Base-by-base conservation (phyloP, 2,329 filamentous ascomycete genomes). In the Cylindrodendrum hubeiense region DNA sequence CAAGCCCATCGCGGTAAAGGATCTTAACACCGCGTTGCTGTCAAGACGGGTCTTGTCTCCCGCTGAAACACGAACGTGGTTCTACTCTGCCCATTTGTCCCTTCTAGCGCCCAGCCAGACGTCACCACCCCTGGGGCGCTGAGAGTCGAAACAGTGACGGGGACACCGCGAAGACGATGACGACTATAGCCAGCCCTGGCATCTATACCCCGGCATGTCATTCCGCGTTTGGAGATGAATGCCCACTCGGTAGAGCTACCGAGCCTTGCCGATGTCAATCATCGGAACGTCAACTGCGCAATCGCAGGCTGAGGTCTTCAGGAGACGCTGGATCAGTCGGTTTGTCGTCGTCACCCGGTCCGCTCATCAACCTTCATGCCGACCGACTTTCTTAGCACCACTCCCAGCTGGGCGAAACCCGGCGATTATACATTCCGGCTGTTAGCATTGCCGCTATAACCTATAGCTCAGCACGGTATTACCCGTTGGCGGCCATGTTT, bases 401-500 rank as follows among this genome's bases (percentile, higher is more conserved):
- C 37, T 17, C 37, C n/a, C 5, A 39, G 17, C 15, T n/a, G 37
- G 17, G 17, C 37, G 37, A 59, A 51, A 60, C 55, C 34, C 55
- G 44, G 43, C 15, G 15, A 47, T 33, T 34, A 22, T 50, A 19
- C 17, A 44, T 60, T 53, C 54, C 50, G 28, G 34, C 12, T 41
- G 50, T 47, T 60, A 51, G 43, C 50, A 59, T 57, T 26, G 26
- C 17, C 15, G 15, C 41, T 54, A 55, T 55, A 49, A 30, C 26
- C 34, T 50, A 55, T 50, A 54, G 41, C 26, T 28, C 24, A 51
- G 33, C 19, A 39, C 43, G 55, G 37, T 43, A 50, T 50, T 34
- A 44, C 55, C 46, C 55, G 41, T 24, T 26, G 24, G 24, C n/a
- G 47, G 39, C 15, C 39, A 24, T 34, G 39, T 19, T 19, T 26